Evolutionary conservation across 2,329 filamentous ascomycete species (phyloP).

Genomic region (Cercospora citrullina): DNA sequence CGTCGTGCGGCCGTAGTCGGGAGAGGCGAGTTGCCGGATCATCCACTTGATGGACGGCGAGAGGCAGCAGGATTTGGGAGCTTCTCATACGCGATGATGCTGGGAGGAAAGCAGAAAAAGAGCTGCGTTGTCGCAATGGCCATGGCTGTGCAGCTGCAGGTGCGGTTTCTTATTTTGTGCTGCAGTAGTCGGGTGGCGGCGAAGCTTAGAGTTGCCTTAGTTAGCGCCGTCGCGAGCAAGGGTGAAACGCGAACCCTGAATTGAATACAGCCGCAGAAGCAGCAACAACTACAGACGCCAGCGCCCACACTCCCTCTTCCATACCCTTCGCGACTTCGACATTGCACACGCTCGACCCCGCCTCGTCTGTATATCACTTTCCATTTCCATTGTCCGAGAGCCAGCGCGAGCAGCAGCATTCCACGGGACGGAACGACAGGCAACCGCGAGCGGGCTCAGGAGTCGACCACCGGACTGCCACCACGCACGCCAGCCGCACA

Average conservation of each 20-base stretch:
- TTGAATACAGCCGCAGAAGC: not conserved
- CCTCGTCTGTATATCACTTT: not conserved
- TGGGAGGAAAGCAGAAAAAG: not conserved
- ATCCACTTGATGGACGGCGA: not conserved
- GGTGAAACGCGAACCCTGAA: conserved; percentile 4
- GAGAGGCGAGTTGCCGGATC: not conserved
- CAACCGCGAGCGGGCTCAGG: not conserved
- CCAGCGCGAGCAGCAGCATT: not conserved
- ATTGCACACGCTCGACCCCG: not conserved
- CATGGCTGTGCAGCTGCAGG: not conserved
- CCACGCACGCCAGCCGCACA: not conserved
- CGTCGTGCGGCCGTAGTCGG: not conserved
- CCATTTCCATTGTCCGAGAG: not conserved
- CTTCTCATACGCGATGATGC: not conserved
- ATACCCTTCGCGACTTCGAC: not conserved
- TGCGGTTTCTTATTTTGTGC: too few species aligned
- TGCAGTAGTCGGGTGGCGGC: not conserved
- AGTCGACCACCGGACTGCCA: conserved; percentile 1
- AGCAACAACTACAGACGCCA: not conserved
- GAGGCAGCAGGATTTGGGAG: conserved; percentile 5
- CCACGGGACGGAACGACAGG: not conserved
- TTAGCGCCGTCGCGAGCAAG: not conserved
- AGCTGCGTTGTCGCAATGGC: not conserved
- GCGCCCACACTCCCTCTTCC: not conserved
- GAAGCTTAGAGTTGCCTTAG: not conserved